Evolutionary conservation across 2,329 filamentous ascomycete species (phyloP).

Genomic region (Microthyrium microscopicum): DNA sequence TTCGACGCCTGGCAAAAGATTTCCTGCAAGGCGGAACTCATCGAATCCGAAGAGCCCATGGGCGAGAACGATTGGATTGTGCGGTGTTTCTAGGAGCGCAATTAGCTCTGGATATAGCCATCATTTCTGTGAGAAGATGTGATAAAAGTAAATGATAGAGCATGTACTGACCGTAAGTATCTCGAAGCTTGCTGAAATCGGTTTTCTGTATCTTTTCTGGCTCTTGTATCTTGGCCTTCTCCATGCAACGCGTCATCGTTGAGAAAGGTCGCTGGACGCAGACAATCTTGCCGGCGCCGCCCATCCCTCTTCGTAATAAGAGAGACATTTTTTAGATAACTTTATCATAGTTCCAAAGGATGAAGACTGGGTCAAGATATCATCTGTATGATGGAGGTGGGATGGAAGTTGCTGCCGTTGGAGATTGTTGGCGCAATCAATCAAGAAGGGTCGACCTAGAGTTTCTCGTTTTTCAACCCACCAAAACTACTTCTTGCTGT

Average conservation of each 20-base stretch:
- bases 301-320: too few relatives aligned
- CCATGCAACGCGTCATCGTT: neutral
- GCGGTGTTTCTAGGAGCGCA: conserved; percentile 22
- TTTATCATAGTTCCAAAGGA: neutral
- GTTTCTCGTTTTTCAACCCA: too few relatives aligned
- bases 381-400: neutral
- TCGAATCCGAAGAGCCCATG: conserved; percentile 52
- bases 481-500: too few relatives aligned
- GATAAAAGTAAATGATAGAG: neutral
- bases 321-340: neutral
- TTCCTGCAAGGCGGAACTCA: conserved; percentile 38
- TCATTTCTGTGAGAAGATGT: neutral
- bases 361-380: too few relatives aligned
- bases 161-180: too few relatives aligned
- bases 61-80: conserved; percentile 44
- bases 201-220: too few relatives aligned
- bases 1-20: conserved; percentile 38
- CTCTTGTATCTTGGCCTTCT: too few relatives aligned
- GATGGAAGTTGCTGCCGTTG: too few relatives aligned
- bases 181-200: too few relatives aligned
- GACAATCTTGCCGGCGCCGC: neutral
- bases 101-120: neutral
- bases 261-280: too few relatives aligned
- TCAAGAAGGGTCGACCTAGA: too few relatives aligned
- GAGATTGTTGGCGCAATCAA: too few relatives aligned